Conservation (phyloP, 306 rosid genomes). For the Carpinus viminea region DNA sequence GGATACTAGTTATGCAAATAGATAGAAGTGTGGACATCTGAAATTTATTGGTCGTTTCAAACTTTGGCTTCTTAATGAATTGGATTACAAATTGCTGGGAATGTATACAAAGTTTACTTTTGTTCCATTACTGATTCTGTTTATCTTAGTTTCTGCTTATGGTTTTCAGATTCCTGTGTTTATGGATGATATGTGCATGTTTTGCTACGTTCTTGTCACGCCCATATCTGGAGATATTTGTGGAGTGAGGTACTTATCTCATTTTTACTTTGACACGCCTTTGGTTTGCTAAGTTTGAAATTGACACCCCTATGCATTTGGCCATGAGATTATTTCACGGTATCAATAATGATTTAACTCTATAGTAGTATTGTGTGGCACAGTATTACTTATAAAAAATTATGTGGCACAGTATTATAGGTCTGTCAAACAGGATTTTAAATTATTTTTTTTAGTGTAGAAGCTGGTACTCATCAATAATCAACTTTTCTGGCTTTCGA, state of each 20-base stretch:
- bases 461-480: neutral
- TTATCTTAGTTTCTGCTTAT: conserved; percentile 28
- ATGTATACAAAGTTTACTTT: neutral
- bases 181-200: conserved; percentile 21
- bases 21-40: neutral
- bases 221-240: conserved; percentile 26
- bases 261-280: conserved; percentile 16
- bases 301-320: neutral
- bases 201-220: conserved; percentile 10
- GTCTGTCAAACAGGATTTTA: neutral
- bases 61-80: neutral
- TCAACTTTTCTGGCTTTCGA: neutral
- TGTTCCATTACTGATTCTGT: conserved; percentile 9
- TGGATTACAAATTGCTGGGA: neutral
- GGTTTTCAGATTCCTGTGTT: conserved; percentile 24
- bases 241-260: conserved; percentile 25
- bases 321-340: neutral
- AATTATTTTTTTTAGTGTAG: neutral
- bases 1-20: neutral
- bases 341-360: neutral
- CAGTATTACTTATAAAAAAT: neutral
- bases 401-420: neutral
- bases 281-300: neutral
- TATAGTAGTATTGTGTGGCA: neutral
- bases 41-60: neutral